Base-by-base conservation (phyloP, 179 eudicot species). In the Spergularia azorica region DNA sequence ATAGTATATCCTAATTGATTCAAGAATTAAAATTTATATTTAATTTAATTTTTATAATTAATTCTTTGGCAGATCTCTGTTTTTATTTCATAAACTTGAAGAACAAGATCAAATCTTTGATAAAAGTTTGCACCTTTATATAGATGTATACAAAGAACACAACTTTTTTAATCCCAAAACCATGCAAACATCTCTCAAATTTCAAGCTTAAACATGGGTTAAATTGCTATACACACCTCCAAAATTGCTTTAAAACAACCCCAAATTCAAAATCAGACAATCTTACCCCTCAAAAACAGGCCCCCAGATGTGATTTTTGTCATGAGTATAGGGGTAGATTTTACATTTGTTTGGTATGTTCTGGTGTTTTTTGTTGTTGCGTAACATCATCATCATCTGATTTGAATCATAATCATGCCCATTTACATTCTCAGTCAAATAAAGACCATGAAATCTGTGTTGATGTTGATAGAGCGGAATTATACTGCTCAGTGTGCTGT, bases 331-430 rank as follows among this genome's bases (percentile, higher is more conserved):
- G 68, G 36, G 92, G 92, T 56, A 84, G 95, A 86, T 71, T 87
- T 70, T 89, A 78, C 72, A 80, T 83, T 56, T 90, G 95, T 70
- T 83, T 90, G 86, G 83, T 89, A 68, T 90, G 95, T 64, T 90
- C 88, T 0, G 76, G 85, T 15, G 79, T 89, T 15, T 86, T 81
- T 3, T 90, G 95, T 67, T 87, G 72, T 26, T 26, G 32, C 32
- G 32, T 26, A 26, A 26, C 32, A 26, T 1, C 66, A 41, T 32
- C 39, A 48, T 68, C 80, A 6, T 66, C 86, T 17, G 87, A 81
- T 72, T 84, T 86, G 56, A 87, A 87, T 71, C 90, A 89, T 50
- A 26, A 26, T 26, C 32, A 26, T 26, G 83, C 88, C 66, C 85
- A 83, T 83, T 74, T 82, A 63, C 94, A 88, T 76, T 77, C 87